Evolutionary conservation across 768 basidiomycete genomes (phyloP).

Genomic region (Austroboletus eburneus): DNA sequence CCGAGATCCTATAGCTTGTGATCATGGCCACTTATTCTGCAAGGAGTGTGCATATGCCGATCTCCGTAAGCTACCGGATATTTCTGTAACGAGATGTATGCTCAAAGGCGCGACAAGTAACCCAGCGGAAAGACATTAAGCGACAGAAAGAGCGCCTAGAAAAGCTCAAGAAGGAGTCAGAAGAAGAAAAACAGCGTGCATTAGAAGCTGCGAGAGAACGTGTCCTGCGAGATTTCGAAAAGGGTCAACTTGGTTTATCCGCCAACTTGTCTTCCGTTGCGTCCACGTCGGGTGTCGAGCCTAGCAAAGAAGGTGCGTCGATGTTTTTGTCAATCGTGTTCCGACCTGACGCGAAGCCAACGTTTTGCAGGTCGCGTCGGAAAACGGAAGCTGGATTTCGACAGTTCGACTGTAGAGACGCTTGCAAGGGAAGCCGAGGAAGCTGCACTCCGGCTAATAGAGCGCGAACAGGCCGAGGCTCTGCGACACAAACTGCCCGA

Average conservation of each 20-base stretch:
- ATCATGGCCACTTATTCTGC: slow-evolving; percentile 90
- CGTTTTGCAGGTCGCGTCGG: slow-evolving; percentile 47
- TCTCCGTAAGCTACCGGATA: slow-evolving; percentile 50
- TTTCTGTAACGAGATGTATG: slow-evolving; percentile 2
- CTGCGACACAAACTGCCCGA: slow-evolving; percentile 89
- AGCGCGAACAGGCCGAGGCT: slow-evolving; percentile 80
- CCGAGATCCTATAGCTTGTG: slow-evolving; percentile 78
- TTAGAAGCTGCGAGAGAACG: slow-evolving; percentile 79
- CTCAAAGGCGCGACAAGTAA: slow-evolving; percentile 44
- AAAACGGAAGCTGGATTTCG: slow-evolving; percentile 87
- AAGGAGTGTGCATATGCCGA: slow-evolving; percentile 91
- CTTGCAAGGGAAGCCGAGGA: slow-evolving; percentile 84
- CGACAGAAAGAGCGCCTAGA: slow-evolving; percentile 81
- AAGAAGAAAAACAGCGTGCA: slow-evolving; percentile 67
- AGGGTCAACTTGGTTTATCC: slow-evolving; percentile 72
- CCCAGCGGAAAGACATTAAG: slow-evolving; percentile 91
- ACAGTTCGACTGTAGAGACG: slow-evolving; percentile 62
- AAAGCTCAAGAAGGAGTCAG: slow-evolving; percentile 70
- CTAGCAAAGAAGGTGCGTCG: slow-evolving; percentile 35
- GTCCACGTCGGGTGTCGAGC: slow-evolving; percentile 36
- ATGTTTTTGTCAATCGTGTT: slow-evolving; percentile 8
- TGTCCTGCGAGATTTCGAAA: slow-evolving; percentile 87
- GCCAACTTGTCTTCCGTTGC: slow-evolving; percentile 31
- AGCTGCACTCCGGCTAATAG: slow-evolving; percentile 76
- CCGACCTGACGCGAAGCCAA: no score